Evolutionary conservation across 1,139 yeast genomes (phyloP).

Genomic region (Pichia sp.): DNA sequence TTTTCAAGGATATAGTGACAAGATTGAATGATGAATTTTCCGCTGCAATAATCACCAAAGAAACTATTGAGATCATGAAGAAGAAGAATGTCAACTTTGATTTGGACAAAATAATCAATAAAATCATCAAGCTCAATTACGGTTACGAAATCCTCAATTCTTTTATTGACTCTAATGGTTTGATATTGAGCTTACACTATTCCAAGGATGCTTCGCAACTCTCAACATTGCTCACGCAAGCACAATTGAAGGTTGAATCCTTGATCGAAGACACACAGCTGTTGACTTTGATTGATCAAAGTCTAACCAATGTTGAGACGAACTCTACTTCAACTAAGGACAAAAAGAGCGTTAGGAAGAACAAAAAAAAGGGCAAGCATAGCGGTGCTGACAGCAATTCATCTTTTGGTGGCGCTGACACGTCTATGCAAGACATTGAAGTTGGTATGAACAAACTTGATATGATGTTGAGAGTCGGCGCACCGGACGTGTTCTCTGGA

Average conservation of each 20-base stretch:
- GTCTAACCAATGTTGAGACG: conserved; percentile 21
- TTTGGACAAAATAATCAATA: conserved; percentile 37
- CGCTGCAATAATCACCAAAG: conserved; percentile 38
- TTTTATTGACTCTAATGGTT: conserved; percentile 66
- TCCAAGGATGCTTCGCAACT: conserved; percentile 49
- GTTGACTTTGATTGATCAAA: conserved; percentile 43
- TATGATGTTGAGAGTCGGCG: conserved; percentile 32
- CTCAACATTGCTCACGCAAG: conserved; percentile 35
- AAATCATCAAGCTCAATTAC: conserved; percentile 36
- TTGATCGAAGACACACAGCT: conserved; percentile 46
- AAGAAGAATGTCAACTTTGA: conserved; percentile 21
- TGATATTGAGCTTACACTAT: conserved; percentile 38
- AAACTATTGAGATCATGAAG: conserved; percentile 26
- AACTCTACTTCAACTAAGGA: conserved; percentile 9
- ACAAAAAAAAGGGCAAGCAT: conserved; percentile 16
- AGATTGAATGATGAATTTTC: conserved; percentile 60
- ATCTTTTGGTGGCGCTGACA: too few species aligned
- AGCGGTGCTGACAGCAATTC: too few species aligned
- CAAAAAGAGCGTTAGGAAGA: conserved; percentile 10
- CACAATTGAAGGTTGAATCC: conserved; percentile 43
- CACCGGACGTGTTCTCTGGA: too few species aligned
- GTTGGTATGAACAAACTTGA: conserved; percentile 29
- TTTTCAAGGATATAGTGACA: conserved; percentile 61
- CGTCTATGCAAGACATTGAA: conserved; percentile 11
- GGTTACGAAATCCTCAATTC: conserved; percentile 58